Evolutionary conservation across 352 stramenopile genomes (phyloP), one percentile per base, ranked within the genome.

Genomic region (Globisporangium sylvaticum): DNA sequence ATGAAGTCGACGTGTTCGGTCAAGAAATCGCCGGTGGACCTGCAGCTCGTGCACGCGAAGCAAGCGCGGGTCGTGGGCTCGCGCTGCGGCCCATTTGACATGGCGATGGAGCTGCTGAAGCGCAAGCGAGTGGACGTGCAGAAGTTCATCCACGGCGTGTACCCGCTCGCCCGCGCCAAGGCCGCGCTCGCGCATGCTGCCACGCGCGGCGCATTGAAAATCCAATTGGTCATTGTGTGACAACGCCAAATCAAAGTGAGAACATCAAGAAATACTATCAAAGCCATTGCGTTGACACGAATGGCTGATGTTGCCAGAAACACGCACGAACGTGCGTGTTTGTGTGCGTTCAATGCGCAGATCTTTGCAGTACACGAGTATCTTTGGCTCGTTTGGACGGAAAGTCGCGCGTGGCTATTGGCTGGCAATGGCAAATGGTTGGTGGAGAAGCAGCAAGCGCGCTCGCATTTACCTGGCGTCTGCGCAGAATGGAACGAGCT

Each of bases 131-230:
- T 92, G 31, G 76, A 88, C 64, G 77, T 91, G 62, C 72, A 87
- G 24, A 90, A 89, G 66, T 87, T 85, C 69, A 83, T 89, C 65
- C 72, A 82, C 58, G 83, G 77, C 32, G 76, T 80, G 52, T 90
- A 87, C 64, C 80, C 84, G 64, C 73, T 93, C 12, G 72, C 70
- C n/a, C 77, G 75, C 62, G 76, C 72, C 7, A 64, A 78, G 31
- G 72, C 63, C 24, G 83, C 83, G 58, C 73, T 90, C 52, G 74
- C 68, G 29, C 80, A 88, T 39, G 83, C 83, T 7, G 67, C 58
- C 4, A 71, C 74, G 68, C 77, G 74, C 29, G 83, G 83, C 20
- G 72, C 73, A 42, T 67, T 90, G 25, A 90, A 91, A 72, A 83
- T 91, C 53, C 83, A 91, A 65, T 61, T 91, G 55, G 63, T 84